These are phyloP conservation scores for Candida morakotiae DNA, from an alignment of 805 yeast species.

Conservation along the genomic window DNA sequence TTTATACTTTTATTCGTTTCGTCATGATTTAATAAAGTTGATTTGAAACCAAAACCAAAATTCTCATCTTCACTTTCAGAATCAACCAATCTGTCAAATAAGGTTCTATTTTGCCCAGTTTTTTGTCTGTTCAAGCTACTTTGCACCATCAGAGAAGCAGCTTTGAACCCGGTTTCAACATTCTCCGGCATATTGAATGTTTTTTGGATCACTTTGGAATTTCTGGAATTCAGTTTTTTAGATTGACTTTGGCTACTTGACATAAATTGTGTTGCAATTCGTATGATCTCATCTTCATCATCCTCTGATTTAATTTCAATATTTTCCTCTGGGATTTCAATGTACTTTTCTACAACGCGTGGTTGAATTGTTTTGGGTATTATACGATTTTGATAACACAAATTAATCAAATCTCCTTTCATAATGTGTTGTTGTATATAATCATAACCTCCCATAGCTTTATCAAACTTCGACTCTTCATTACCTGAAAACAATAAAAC, in stretches of 20 bases:
- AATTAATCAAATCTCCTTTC: slow-evolving; percentile 39
- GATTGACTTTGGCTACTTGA: slow-evolving; percentile 15
- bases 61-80: slow-evolving; percentile 15
- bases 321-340: slow-evolving; percentile 72
- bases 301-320: slow-evolving; percentile 51
- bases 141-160: slow-evolving; percentile 40
- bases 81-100: slow-evolving; percentile 10
- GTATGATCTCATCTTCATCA: slow-evolving; percentile 61
- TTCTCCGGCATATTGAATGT: slow-evolving; percentile 71
- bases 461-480: slow-evolving; percentile 75
- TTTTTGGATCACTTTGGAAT: slow-evolving; percentile 24
- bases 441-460: slow-evolving; percentile 80
- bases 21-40: no score
- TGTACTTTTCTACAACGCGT: slow-evolving; percentile 47
- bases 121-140: not conserved
- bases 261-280: slow-evolving; percentile 65
- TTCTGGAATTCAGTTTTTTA: slow-evolving; percentile 6
- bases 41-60: no score
- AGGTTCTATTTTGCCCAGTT: not conserved
- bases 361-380: slow-evolving; percentile 61
- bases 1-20: no score
- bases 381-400: slow-evolving; percentile 57
- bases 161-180: slow-evolving; percentile 60
- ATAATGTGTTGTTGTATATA: slow-evolving; percentile 69
- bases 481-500: slow-evolving; percentile 68